Conservation (phyloP, 257 asterid genomes). For the Mitragyna speciosa region DNA sequence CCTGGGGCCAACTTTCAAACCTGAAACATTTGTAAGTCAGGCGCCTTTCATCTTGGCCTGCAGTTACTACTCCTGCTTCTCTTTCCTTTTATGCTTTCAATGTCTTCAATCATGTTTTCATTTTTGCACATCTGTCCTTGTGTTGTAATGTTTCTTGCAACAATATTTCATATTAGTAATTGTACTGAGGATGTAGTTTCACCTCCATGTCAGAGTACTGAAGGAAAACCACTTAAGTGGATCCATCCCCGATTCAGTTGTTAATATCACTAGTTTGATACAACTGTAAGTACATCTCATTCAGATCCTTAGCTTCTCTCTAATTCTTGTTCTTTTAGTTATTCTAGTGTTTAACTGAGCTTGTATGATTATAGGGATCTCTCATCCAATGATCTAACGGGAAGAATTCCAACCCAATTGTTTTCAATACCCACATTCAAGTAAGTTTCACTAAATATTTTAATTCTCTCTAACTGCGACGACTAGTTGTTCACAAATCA, state of each 20-base stretch:
- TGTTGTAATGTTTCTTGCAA: not conserved
- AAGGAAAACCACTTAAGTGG: conserved; percentile 61
- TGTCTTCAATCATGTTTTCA: not conserved
- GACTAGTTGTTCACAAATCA: not conserved
- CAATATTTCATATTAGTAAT: not conserved
- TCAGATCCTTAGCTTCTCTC: not conserved
- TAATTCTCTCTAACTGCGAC: not conserved
- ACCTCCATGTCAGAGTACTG: conserved; percentile 46
- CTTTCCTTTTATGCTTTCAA: not conserved
- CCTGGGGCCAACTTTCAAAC: conserved; percentile 67
- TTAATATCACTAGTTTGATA: conserved; percentile 45
- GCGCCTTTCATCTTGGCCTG: not conserved
- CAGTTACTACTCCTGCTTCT: not conserved
- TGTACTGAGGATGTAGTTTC: not conserved
- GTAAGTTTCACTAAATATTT: conserved; percentile 34
- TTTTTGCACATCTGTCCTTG: not conserved
- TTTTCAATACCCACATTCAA: conserved; percentile 64
- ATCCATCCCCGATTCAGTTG: conserved; percentile 58
- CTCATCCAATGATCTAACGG: conserved; percentile 69
- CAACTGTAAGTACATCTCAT: conserved; percentile 51
- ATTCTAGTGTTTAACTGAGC: not conserved
- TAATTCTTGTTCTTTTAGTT: not conserved
- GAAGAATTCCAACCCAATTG: conserved; percentile 59
- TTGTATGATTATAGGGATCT: conserved; percentile 58
- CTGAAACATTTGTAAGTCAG: conserved; percentile 66